phyloP scores from a whole-genome alignment of 306 rosid species.

The Malus sylvestris region DNA sequence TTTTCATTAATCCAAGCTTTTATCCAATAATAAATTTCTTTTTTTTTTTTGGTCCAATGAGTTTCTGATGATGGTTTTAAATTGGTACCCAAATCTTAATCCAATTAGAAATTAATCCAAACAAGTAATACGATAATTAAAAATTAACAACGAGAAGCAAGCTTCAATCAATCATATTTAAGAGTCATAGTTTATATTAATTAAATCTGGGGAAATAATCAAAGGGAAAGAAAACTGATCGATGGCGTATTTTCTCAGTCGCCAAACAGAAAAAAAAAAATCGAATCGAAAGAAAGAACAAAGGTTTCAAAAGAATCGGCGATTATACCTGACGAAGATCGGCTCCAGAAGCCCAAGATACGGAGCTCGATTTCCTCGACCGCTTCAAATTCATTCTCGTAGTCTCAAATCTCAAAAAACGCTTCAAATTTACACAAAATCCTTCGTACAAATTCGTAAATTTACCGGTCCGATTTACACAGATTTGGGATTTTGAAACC shows the following conservation, averaged over 20 bases:
- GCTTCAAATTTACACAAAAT: not conserved
- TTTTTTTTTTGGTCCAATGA: not conserved
- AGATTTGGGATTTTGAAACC: not conserved
- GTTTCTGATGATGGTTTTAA: not conserved
- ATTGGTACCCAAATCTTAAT: not conserved
- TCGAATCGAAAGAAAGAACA: not conserved
- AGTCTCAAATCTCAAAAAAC: not conserved
- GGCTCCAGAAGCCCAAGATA: slow-evolving; percentile 67
- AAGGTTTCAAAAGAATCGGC: slow-evolving; percentile 18
- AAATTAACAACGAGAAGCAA: not conserved
- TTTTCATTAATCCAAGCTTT: not conserved
- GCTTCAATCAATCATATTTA: not conserved
- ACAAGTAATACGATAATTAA: not conserved
- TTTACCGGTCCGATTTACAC: not conserved
- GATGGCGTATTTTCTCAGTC: not conserved
- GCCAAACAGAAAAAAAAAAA: not conserved
- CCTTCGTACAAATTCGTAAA: not conserved
- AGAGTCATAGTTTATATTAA: not conserved
- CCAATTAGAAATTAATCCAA: not conserved
- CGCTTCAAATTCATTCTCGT: slow-evolving; percentile 63
- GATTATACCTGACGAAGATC: slow-evolving; percentile 76
- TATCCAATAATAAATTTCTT: not conserved
- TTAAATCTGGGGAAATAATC: not conserved
- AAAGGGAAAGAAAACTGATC: not conserved
- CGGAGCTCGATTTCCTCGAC: slow-evolving; percentile 49